Evolutionary conservation across 768 basidiomycete species (phyloP).

Genomic region (Phanerochaete carnosa): DNA sequence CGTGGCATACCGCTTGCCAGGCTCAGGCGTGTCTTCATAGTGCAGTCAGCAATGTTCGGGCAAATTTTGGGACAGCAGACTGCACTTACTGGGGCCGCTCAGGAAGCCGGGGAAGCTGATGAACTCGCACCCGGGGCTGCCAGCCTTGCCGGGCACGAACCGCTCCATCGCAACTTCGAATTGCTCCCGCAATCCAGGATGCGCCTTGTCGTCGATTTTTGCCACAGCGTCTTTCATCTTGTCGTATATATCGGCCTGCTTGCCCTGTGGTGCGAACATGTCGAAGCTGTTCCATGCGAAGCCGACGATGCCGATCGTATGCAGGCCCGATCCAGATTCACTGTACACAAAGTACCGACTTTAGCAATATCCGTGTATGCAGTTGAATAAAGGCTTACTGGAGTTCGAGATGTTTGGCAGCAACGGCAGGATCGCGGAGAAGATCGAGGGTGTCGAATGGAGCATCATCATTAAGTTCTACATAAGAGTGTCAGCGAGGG

Average conservation of each 20-base stretch:
- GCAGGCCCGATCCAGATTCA: not conserved
- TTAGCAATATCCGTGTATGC: not conserved
- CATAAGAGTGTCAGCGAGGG: not conserved
- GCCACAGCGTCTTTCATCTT: slow-evolving; percentile 3
- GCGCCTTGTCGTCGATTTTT: not conserved
- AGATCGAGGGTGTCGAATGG: slow-evolving; percentile 11
- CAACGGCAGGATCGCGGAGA: slow-evolving; percentile 8
- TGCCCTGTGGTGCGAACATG: not conserved
- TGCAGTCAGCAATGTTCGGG: not conserved
- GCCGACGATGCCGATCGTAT: slow-evolving; percentile 10
- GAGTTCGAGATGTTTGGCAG: slow-evolving; percentile 7
- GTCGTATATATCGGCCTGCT: not conserved
- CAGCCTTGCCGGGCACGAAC: slow-evolving; percentile 14
- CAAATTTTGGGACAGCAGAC: not conserved
- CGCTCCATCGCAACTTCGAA: slow-evolving; percentile 20
- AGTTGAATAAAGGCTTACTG: not conserved
- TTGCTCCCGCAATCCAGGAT: slow-evolving; percentile 22
- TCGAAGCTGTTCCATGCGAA: slow-evolving; percentile 4
- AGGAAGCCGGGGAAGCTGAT: slow-evolving; percentile 13
- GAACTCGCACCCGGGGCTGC: slow-evolving; percentile 20
- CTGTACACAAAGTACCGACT: not conserved
- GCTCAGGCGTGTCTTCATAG: slow-evolving; percentile 11
- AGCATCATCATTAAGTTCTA: slow-evolving; percentile 15
- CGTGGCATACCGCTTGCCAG: slow-evolving; percentile 24
- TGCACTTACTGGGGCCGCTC: not conserved